Base-by-base conservation (phyloP, 106 monocot genomes). In the Apostasia ramifera region DNA sequence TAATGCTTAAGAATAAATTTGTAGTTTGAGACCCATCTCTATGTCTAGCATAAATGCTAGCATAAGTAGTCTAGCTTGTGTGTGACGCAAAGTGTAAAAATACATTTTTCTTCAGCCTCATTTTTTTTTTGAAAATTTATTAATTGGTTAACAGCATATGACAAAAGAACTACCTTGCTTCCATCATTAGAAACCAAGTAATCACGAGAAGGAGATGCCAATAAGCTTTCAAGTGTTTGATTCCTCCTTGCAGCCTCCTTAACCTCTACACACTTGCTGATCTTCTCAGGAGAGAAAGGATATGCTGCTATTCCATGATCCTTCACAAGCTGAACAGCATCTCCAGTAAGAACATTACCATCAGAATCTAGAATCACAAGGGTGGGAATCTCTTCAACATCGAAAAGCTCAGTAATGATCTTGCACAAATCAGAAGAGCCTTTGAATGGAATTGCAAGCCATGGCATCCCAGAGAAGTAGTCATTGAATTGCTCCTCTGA, bases 191-290 rank as follows among this genome's bases (percentile, higher is more conserved):
- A 76, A 26, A 91, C 67, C 51, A 91, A 83, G 67, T 74, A 91
- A 68, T 91, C 90, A 3, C 40, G 71, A 38, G 83, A 74, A 37
- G 77, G 74, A 47, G 71, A 77, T 59, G 79, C 81, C 61, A 91
- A 86, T 54, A 86, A 74, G 0, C 86, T 86, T 58, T 86, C 79
- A 55, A 86, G 61, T 4, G 90, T 84, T 59, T 91, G 90, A 1
- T 76, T 57, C 51, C 79, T 83, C 42, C 47, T 51, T 47, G 14
- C 81, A 12, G 70, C 77, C 71, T 70, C 84, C 50, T 79, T 79
- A 10, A 66, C 63, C 68, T 78, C 80, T 14, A 57, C 76, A 7
- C 86, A 73, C 53, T 85, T 70, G 55, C 53, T 59, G 14, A 86
- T 57, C 62, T 77, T 83, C 68, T 81, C 81, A 6, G 70, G 58